Evolutionary conservation across 371 early-diverging fungal genomes (phyloP).

Genomic region (Neoconidiobolus thromboides): DNA sequence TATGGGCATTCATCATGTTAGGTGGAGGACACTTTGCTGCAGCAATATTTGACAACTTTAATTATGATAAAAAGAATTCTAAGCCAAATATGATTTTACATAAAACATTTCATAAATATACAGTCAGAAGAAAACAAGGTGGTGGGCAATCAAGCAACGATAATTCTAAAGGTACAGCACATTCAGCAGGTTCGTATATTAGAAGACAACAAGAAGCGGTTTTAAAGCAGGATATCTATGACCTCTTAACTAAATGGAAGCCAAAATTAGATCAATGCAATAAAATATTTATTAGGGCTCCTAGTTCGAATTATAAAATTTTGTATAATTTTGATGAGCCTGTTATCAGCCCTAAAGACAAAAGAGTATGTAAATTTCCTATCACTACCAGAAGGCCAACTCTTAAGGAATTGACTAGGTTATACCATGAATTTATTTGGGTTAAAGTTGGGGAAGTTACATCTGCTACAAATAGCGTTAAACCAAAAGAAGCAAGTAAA

Average conservation of each 20-base stretch:
- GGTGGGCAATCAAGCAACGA: constrained; percentile 74
- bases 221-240: constrained; percentile 55
- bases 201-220: constrained; percentile 73
- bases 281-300: constrained; percentile 45
- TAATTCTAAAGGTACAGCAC: constrained; percentile 59
- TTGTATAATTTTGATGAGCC: constrained; percentile 41
- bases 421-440: constrained; percentile 13
- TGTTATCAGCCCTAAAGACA: constrained; percentile 26
- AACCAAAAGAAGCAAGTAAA: constrained; percentile 12
- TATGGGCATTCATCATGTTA: constrained; percentile 62
- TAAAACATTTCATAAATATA: constrained; percentile 87
- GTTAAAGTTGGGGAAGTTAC: not conserved
- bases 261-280: constrained; percentile 25
- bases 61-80: constrained; percentile 14
- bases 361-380: constrained; percentile 44
- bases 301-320: constrained; percentile 33
- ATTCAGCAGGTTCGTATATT: constrained; percentile 78
- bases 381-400: constrained; percentile 61
- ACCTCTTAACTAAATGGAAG: constrained; percentile 46
- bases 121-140: constrained; percentile 88
- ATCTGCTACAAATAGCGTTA: constrained; percentile 1
- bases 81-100: constrained; percentile 32
- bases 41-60: constrained; percentile 50
- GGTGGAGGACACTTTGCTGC: constrained; percentile 85
- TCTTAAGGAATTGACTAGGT: constrained; percentile 29